Percentiles rank a stretch among this genome's conserved stretches.
phyloP scores from a whole-genome alignment of 1,139 yeast species.

The Debaryomyces sp. region DNA sequence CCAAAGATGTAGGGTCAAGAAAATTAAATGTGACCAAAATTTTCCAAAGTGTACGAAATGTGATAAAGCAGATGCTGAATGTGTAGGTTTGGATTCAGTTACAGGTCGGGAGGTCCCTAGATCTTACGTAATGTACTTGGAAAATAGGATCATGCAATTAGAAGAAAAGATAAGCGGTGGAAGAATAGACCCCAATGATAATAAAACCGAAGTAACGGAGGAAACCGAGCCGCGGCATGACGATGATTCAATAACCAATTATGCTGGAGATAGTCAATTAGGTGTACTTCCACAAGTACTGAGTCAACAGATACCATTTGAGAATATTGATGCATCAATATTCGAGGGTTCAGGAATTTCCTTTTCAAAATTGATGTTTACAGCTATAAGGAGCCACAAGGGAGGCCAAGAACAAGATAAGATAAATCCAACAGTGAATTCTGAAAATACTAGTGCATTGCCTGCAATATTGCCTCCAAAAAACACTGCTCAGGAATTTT shows the following conservation, averaged over 20 bases:
- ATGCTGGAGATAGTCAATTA: not conserved
- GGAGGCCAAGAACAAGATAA: slow-evolving; percentile 15
- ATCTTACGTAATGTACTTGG: slow-evolving; percentile 74
- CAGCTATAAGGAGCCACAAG: slow-evolving; percentile 67
- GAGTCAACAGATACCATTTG: not conserved
- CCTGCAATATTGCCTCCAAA: slow-evolving; percentile 71
- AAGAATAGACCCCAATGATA: slow-evolving; percentile 36
- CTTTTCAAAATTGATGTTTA: slow-evolving; percentile 73
- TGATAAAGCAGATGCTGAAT: slow-evolving; percentile 65
- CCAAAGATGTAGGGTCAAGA: slow-evolving; percentile 76
- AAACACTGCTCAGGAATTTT: slow-evolving; percentile 63
- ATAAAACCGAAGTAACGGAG: not conserved
- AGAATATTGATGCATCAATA: not conserved
- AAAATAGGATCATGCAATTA: slow-evolving; percentile 59
- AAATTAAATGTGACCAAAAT: slow-evolving; percentile 81
- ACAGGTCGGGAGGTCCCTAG: slow-evolving; percentile 87
- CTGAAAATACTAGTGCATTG: slow-evolving; percentile 21
- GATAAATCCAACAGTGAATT: slow-evolving; percentile 19
- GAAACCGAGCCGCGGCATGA: not conserved
- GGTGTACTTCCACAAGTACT: not conserved
- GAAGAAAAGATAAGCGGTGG: slow-evolving; percentile 50
- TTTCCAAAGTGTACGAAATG: slow-evolving; percentile 81
- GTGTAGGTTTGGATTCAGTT: slow-evolving; percentile 84
- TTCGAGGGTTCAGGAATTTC: slow-evolving; percentile 36
- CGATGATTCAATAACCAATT: not conserved